phyloP scores from a whole-genome alignment of 1,284 basidiomycete genomes.

The Acaromyces ingoldii region DNA sequence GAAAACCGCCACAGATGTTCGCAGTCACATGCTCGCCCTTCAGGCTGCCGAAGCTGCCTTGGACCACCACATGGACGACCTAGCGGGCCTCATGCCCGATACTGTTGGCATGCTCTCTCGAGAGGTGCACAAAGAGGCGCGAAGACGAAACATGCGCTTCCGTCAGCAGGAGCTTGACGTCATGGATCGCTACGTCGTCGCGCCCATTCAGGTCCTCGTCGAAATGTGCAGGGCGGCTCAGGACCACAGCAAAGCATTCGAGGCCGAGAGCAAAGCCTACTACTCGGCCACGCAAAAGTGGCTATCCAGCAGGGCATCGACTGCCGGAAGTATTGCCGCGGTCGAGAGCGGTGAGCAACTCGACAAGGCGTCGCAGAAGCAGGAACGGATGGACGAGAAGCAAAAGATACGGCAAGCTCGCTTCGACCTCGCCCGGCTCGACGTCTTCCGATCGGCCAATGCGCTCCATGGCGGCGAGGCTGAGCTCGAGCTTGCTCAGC shows the following conservation, averaged over 20 bases:
- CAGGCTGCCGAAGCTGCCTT: slow-evolving; percentile 21
- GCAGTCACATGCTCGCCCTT: slow-evolving; percentile 13
- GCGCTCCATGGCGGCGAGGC: slow-evolving; percentile 29
- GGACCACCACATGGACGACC: slow-evolving; percentile 17
- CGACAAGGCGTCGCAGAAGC: slow-evolving; percentile 10
- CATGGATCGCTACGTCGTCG: slow-evolving; percentile 12
- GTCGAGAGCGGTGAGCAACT: neutral
- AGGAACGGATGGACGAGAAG: slow-evolving; percentile 33
- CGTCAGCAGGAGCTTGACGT: slow-evolving; percentile 18
- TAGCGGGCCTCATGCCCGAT: slow-evolving; percentile 16
- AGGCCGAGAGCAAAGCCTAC: slow-evolving; percentile 33
- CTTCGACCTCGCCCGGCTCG: slow-evolving; percentile 29
- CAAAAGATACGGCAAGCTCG: slow-evolving; percentile 30
- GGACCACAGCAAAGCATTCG: slow-evolving; percentile 27
- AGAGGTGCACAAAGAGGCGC: slow-evolving; percentile 11
- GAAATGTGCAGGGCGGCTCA: slow-evolving; percentile 25
- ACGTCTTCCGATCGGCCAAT: slow-evolving; percentile 16
- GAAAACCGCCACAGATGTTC: slow-evolving; percentile 18
- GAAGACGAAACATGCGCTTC: slow-evolving; percentile 8
- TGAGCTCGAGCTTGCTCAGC: slow-evolving; percentile 21
- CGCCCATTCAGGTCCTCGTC: slow-evolving; percentile 19
- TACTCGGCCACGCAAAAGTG: slow-evolving; percentile 43
- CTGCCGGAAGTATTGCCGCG: neutral
- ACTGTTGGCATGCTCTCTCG: slow-evolving; percentile 18
- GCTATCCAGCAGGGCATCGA: slow-evolving; percentile 18